Evolutionary conservation across 306 rosid species (phyloP), one percentile per base, ranked within the genome.

Genomic region (Luffa acutangula): DNA sequence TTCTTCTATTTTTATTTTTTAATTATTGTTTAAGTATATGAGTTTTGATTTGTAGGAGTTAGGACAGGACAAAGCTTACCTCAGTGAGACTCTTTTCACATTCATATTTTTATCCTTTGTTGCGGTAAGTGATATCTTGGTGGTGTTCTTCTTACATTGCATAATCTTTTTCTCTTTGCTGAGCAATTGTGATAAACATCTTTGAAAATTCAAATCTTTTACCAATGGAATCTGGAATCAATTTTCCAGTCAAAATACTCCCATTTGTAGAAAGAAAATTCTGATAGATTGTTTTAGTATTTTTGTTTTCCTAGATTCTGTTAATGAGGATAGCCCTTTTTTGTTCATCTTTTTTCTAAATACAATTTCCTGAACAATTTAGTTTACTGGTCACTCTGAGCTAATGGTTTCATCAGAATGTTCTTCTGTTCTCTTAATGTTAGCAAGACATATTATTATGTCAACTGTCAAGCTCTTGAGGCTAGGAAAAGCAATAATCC

Each of bases 1-100:
- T 56, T 57, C 15, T 84, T 63, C 66, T 51, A 71, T 9, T 57
- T n/a, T 1, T 57, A 1, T 20, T 25, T 52, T 52, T 2, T 64
- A 7, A 4, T 39, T 69, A 39, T 84, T 21, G 46, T 72, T 62
- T 49, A 45, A 45, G 57, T 58, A 37, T 42, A 36, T 18, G 39
- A 67, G 56, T 15, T 80, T 71, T 37, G 63, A 70, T 53, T 60
- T 73, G 76, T 80, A 96, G 99, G 99, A 96, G 82, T 97, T 96
- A 81, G 99, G 99, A 67, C 84, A 73, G 79, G 97, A 91, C 57
- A 96, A 81, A 80, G 94, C 97, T 82, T 91, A 91, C 84, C 87
- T 96, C 78, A 96, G 99, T 87, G 99, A 96, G 87, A 87, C 94
- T 45, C 80, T 96, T 84, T 96, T 96, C 87, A 82, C 85, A 72